Evolutionary conservation across 768 basidiomycete species (phyloP).

Genomic region (Royoungia palumana): DNA sequence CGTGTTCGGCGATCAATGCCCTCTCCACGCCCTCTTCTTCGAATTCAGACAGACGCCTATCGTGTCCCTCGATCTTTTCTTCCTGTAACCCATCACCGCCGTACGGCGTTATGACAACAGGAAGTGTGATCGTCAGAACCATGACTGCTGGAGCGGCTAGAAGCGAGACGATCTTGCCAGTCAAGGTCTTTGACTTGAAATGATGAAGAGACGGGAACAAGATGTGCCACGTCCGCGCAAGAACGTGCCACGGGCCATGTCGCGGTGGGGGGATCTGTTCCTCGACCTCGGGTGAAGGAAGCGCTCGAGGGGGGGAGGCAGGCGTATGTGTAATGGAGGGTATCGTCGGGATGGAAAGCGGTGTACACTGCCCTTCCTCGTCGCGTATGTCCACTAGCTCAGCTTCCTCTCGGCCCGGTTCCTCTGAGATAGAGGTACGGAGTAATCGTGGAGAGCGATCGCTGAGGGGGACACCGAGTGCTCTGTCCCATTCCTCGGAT

Average conservation of each 20-base stretch:
- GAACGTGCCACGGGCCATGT: conserved; percentile 27
- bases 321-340: conserved; percentile 61
- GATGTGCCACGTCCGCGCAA: conserved; percentile 50
- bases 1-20: conserved; percentile 69
- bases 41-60: conserved; percentile 58
- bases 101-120: conserved; percentile 76
- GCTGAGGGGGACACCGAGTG: conserved; percentile 48
- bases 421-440: conserved; percentile 26
- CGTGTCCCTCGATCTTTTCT: conserved; percentile 32
- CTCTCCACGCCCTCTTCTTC: conserved; percentile 75
- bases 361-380: conserved; percentile 14
- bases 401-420: conserved; percentile 11
- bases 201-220: conserved; percentile 84
- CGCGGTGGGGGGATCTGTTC: conserved; percentile 40
- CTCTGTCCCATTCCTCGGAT: conserved; percentile 49
- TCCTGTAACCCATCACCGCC: conserved; percentile 14
- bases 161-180: conserved; percentile 70
- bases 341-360: conserved; percentile 32
- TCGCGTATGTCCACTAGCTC: conserved; percentile 7
- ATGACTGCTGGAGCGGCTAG: conserved; percentile 88
- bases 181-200: conserved; percentile 64
- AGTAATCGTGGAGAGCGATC: conserved; percentile 43
- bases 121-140: conserved; percentile 81
- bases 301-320: conserved; percentile 39
- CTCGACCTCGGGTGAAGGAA: conserved; percentile 44